A percentile compares a stretch with the other conserved stretches of the same genome.
phyloP scores from a whole-genome alignment of 139 green algal species.

The Micromonas pusilla region DNA sequence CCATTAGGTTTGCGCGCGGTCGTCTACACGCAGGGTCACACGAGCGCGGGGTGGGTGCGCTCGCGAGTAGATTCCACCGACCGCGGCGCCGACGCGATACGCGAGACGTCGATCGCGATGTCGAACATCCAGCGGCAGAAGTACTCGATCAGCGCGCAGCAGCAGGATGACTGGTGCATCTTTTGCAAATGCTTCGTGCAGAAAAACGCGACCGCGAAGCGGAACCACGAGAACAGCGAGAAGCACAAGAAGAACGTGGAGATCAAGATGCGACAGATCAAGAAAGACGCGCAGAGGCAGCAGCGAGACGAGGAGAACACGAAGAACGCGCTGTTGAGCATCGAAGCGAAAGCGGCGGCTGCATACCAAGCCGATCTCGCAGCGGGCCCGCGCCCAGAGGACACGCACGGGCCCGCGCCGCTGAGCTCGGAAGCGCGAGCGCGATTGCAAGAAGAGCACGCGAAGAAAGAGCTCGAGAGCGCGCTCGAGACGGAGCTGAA shows the following conservation, averaged over 20 bases:
- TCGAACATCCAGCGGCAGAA: neutral
- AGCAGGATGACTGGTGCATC: slow-evolving; percentile 7
- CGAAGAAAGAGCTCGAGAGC: slow-evolving; percentile 5
- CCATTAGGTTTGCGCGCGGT: too few relatives aligned
- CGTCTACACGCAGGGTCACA: too few relatives aligned
- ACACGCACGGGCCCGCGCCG: neutral
- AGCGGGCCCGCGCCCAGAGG: neutral
- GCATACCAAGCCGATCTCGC: neutral
- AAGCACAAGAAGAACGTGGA: slow-evolving; percentile 17
- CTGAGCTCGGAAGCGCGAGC: neutral
- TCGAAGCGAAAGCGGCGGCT: neutral
- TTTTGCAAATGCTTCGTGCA: slow-evolving; percentile 25
- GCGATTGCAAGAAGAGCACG: neutral
- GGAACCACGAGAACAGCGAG: slow-evolving; percentile 10
- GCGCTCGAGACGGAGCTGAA: neutral
- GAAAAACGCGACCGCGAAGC: neutral
- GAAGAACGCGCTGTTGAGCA: slow-evolving; percentile 3
- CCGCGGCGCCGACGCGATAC: too few relatives aligned
- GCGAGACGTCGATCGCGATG: too few relatives aligned
- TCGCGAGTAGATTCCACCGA: too few relatives aligned
- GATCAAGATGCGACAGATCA: slow-evolving; percentile 13
- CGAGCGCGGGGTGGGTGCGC: too few relatives aligned
- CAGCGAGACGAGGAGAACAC: neutral
- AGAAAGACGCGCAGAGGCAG: neutral
- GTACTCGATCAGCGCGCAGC: neutral